phyloP scores from a whole-genome alignment of 176 grass and related monocot genomes.

The Urochloa ruziziensis region DNA sequence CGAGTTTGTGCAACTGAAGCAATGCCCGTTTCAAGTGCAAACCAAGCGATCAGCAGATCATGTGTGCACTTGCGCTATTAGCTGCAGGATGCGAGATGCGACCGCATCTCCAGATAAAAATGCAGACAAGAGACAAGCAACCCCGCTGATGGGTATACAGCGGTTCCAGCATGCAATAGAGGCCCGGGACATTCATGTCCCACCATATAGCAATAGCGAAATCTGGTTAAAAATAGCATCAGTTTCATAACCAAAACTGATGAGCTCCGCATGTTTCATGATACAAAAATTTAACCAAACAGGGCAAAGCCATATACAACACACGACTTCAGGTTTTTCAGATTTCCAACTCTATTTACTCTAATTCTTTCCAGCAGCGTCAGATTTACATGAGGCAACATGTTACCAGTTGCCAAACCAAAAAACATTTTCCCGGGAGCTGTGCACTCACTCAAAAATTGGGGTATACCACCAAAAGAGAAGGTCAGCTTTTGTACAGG shows the following conservation, averaged over 20 bases:
- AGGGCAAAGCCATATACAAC: not conserved
- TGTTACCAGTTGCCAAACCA: not conserved
- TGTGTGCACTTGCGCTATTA: not conserved
- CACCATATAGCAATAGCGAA: not conserved
- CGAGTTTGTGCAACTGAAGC: not conserved
- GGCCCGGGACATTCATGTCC: not conserved
- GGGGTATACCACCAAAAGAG: slow-evolving; percentile 12
- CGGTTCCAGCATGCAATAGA: not conserved
- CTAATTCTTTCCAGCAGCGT: slow-evolving; percentile 11
- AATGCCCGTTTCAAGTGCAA: not conserved
- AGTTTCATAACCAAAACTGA: not conserved
- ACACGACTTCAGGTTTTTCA: not conserved
- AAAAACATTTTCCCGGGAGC: slow-evolving; percentile 18
- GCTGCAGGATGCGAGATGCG: not conserved
- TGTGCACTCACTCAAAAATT: slow-evolving; percentile 36
- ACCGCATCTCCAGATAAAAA: not conserved
- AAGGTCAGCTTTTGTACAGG: slow-evolving; percentile 40
- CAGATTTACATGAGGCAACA: slow-evolving; percentile 21
- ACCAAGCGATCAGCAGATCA: not conserved
- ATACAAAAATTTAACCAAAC: not conserved
- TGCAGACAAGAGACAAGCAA: not conserved
- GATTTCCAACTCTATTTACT: not conserved
- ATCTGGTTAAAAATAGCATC: not conserved
- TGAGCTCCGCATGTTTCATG: not conserved
- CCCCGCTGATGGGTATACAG: not conserved